Base-by-base conservation (phyloP, 495 filamentous ascomycete species). In the Aspergillus nanangensis region DNA sequence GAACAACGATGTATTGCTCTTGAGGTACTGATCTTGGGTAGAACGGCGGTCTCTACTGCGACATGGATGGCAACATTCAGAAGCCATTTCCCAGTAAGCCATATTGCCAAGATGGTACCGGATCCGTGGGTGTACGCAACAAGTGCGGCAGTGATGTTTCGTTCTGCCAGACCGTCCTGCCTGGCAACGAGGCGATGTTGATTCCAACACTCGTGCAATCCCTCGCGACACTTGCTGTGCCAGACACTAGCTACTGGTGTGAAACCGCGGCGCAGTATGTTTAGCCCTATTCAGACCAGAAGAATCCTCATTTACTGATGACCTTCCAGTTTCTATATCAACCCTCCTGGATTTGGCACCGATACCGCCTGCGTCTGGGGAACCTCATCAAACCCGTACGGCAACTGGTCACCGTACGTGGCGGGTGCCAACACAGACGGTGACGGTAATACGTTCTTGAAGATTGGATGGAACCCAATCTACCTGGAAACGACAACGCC, bases 171-270 rank as follows among this genome's bases (percentile, higher is more conserved):
- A 93, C 87, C 3, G 86, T 90, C 29, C 63, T 90, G 41, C 88
- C 87, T 10, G 88, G 88, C n/a, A 87, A 89, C 58, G 88, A 93
- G 67, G 83, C 85, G 43, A 93, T 93, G 88, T 69, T 90, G 50
- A 93, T 91, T 58, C 86, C 87, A 10, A 90, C 84, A 22, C 58
- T 81, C 52, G 81, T 91, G 25, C 50, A 70, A 23, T 56, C 61
- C 15, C 50, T 66, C 11, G 64, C 68, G 8, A 77, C 74, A 31
- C 65, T 93, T 29, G 86, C 88, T 41, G 86, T 91, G 35, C 87
- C 88, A 3, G 84, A 76, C 36, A 62, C 71, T 19, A 71, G 65
- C 44, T 91, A 91, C 62, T 93, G 86, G 87, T 79, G 71, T 47
- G 54, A 61, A 23, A 90, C 87, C 15, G 78, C 87, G 52, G 83